phyloP scores from a whole-genome alignment of 257 asterid species.

The Solanum tacnaense region DNA sequence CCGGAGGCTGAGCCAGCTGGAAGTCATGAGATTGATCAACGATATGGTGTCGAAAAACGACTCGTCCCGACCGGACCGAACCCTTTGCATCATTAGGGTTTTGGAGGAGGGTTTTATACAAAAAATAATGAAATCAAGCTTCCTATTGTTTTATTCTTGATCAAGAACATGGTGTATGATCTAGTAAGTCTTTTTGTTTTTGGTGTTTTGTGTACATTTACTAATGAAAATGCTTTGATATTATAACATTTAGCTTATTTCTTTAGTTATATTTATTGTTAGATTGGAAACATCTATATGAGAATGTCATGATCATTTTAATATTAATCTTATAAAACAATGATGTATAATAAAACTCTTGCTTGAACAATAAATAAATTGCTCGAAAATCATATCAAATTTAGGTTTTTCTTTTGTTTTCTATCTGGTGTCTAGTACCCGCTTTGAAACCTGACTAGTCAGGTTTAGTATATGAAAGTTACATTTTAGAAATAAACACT shows the following conservation, averaged over 20 bases:
- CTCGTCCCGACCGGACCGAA: conserved; percentile 80
- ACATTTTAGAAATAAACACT: not conserved
- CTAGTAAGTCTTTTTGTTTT: not conserved
- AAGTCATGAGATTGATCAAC: conserved; percentile 40
- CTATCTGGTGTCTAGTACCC: not conserved
- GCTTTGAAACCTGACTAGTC: not conserved
- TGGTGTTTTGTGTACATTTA: conserved; percentile 2
- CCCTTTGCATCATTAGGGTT: conserved; percentile 63
- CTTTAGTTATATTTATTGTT: not conserved
- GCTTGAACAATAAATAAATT: not conserved
- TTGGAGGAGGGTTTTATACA: not conserved
- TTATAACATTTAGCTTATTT: not conserved
- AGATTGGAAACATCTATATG: not conserved
- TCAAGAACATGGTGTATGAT: not conserved
- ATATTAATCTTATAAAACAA: not conserved
- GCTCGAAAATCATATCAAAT: not conserved
- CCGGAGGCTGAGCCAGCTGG: not conserved
- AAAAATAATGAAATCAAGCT: not conserved
- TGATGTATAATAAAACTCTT: not conserved
- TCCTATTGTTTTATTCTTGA: not conserved
- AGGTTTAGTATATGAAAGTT: not conserved
- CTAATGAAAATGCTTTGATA: not conserved
- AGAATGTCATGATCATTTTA: not conserved
- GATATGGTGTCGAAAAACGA: conserved; percentile 67
- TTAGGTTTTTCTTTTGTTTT: not conserved